Evolutionary conservation across 305 asterid genomes (phyloP), one percentile per base, ranked within the genome.

Genomic region (Fraxinus platypoda): DNA sequence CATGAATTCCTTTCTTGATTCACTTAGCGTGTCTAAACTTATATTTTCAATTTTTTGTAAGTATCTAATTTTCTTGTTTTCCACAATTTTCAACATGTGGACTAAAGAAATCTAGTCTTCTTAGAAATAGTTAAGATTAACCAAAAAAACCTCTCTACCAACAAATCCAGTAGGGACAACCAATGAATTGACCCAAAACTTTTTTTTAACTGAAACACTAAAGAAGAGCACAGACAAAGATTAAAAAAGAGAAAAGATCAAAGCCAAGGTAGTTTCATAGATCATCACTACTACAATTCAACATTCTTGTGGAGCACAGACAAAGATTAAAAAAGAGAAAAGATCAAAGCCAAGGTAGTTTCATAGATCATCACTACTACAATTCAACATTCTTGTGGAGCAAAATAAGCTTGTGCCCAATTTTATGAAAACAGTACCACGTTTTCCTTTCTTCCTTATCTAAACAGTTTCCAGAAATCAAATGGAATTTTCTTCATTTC

Each of bases 1-100:
- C 43, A 78, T 88, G 80, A 86, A 80, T 78, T 26, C 35, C 77
- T 35, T 80, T 82, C 73, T 26, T 43, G 41, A 79, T 83, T 77
- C 41, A 35, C 77, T 66, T 74, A 21, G 80, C 12, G 31, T 21
- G 72, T 46, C 52, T 72, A 35, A 15, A 52, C 46, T 25, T 38
- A 38, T 77, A n/a, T 2, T 35, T 35, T 35, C 6, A 35, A 35
- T 35, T 35, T 8, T 35, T 35, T 35, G 41, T 35, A 35, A 6
- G 41, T 6, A 35, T 35, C 41, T 6, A 25, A 13, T 52, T 21
- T 81, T 75, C 72, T 38, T 7, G 6, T 77, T 52, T 43, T 52
- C 19, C 21, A 17, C 2, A 46, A 74, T 17, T 74, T 74, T 62
- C 70, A 11, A 78, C 74, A 23, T 4, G 5, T 66, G 6, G 74